Evolutionary conservation across 75 land plant species (phyloP).

Genomic region (Pinus tabuliformis): DNA sequence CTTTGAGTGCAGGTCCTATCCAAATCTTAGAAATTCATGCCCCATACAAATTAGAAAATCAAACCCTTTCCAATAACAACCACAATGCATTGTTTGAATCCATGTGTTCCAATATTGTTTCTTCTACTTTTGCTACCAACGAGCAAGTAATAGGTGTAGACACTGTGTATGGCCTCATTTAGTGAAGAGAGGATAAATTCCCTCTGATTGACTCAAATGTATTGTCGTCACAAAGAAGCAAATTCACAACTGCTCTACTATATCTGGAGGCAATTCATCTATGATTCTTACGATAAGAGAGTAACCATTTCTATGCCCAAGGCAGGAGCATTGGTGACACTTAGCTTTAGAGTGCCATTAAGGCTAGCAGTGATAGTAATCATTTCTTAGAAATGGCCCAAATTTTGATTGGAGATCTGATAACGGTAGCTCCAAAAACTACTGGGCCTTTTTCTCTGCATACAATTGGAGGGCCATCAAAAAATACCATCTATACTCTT

Average conservation of each 20-base stretch:
- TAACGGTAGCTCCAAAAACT: conserved; percentile 20
- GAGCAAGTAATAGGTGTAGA: conserved; percentile 2
- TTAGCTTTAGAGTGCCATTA: conserved; percentile 1
- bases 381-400: neutral
- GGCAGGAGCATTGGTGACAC: conserved; percentile 13
- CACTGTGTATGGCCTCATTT: conserved; percentile 25
- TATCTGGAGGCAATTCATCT: conserved; percentile 32
- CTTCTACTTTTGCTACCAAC: conserved; percentile 15
- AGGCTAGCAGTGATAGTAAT: neutral
- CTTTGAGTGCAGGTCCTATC: too few relatives aligned
- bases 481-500: conserved; percentile 14
- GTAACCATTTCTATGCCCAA: conserved; percentile 32
- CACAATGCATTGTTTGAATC: neutral
- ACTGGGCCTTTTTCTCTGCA: conserved; percentile 13
- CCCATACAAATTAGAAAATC: too few relatives aligned
- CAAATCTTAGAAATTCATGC: too few relatives aligned
- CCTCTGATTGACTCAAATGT: conserved; percentile 33
- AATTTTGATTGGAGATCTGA: conserved; percentile 13
- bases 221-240: conserved; percentile 12
- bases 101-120: neutral
- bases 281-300: conserved; percentile 35
- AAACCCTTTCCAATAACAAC: too few relatives aligned
- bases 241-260: conserved; percentile 25
- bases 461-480: neutral
- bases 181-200: conserved; percentile 34